Percentiles rank a stretch among this genome's conserved stretches.
These are phyloP conservation scores for Acidiella bohemica DNA, from an alignment of 495 filamentous ascomycete genomes.

Conservation along the genomic window DNA sequence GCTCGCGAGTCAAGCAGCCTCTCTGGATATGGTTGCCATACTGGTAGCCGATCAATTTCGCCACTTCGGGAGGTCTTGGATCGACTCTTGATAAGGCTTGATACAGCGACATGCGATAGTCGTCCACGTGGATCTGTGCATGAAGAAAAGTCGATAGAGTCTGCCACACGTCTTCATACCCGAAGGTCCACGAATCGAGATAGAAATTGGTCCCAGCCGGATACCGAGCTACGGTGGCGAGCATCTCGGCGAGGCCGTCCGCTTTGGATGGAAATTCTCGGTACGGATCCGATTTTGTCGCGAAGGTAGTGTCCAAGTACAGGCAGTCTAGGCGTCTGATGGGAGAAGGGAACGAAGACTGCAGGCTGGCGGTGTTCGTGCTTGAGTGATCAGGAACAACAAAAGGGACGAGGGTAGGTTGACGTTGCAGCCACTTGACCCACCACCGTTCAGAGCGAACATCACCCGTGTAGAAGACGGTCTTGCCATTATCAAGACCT, in stretches of 20 bases:
- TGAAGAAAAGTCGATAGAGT: slow-evolving; percentile 57
- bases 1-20: slow-evolving; percentile 58
- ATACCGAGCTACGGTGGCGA: slow-evolving; percentile 54
- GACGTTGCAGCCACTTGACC: slow-evolving; percentile 49
- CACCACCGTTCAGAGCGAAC: slow-evolving; percentile 65
- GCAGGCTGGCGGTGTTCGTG: not conserved
- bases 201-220: slow-evolving; percentile 69
- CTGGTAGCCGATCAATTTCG: slow-evolving; percentile 60
- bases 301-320: slow-evolving; percentile 81
- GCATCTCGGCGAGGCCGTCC: slow-evolving; percentile 60
- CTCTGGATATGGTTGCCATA: slow-evolving; percentile 55
- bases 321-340: slow-evolving; percentile 49
- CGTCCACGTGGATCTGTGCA: slow-evolving; percentile 67
- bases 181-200: slow-evolving; percentile 85
- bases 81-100: slow-evolving; percentile 39
- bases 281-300: slow-evolving; percentile 33
- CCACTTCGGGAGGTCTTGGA: slow-evolving; percentile 38
- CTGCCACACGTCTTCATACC: slow-evolving; percentile 81
- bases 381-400: too few species aligned
- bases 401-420: slow-evolving; percentile 67
- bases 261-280: slow-evolving; percentile 47
- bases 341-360: not conserved
- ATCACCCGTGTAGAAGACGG: slow-evolving; percentile 86
- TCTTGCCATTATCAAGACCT: slow-evolving; percentile 52
- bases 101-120: slow-evolving; percentile 66